phyloP scores from a whole-genome alignment of 257 asterid genomes.

The Jasminum sambac region DNA sequence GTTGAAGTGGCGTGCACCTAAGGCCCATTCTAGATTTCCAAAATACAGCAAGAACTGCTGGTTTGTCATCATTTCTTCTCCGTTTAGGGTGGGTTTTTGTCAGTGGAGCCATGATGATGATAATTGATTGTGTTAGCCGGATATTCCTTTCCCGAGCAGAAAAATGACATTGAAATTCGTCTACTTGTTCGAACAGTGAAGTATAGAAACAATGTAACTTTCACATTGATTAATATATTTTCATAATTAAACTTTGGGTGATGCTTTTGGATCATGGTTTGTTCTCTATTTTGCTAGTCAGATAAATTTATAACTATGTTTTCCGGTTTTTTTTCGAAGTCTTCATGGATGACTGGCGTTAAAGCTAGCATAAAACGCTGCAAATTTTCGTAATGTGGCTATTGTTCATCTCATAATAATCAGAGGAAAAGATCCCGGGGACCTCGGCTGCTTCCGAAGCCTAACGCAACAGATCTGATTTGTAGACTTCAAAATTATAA shows the following conservation, averaged over 20 bases:
- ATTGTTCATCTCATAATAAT: too few species aligned
- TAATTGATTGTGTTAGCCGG: not conserved
- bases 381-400: too few species aligned
- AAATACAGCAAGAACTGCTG: not conserved
- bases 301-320: not conserved
- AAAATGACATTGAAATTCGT: too few species aligned
- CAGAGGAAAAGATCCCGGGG: too few species aligned
- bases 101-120: not conserved
- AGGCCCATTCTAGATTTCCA: constrained; percentile 1
- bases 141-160: not conserved
- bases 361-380: not conserved
- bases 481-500: too few species aligned
- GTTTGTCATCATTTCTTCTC: not conserved
- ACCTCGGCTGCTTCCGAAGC: too few species aligned
- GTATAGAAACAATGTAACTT: not conserved
- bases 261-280: not conserved
- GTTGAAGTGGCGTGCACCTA: constrained; percentile 56
- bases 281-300: not conserved
- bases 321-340: not conserved
- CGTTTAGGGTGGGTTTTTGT: not conserved
- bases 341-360: not conserved
- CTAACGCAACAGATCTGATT: too few species aligned
- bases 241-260: not conserved
- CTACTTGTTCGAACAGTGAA: not conserved
- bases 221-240: not conserved